Evolutionary conservation across 306 rosid genomes (phyloP).

Genomic region (Astragalus membranaceus): DNA sequence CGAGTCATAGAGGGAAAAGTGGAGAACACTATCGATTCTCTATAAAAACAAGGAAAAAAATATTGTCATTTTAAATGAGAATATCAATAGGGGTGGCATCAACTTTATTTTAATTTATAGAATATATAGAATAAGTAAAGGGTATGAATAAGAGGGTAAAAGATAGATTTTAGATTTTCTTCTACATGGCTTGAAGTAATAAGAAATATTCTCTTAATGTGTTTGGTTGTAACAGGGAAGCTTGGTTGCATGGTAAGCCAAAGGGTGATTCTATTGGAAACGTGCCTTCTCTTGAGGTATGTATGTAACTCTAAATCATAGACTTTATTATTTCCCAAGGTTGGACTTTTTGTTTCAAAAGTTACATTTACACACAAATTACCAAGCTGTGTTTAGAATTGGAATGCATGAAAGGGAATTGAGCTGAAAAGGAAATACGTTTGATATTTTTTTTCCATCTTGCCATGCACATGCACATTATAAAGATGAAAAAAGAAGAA

Average conservation of each 20-base stretch:
- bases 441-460: constrained; percentile 49
- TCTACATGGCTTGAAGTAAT: constrained; percentile 49
- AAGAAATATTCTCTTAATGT: constrained; percentile 36
- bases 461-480: constrained; percentile 52
- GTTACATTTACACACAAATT: constrained; percentile 1
- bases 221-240: constrained; percentile 73
- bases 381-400: constrained; percentile 19
- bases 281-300: constrained; percentile 62
- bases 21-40: too few relatives aligned
- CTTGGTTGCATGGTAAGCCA: constrained; percentile 79
- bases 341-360: constrained; percentile 21
- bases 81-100: constrained; percentile 40
- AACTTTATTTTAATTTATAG: constrained; percentile 44
- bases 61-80: constrained; percentile 25
- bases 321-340: constrained; percentile 13
- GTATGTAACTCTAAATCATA: constrained; percentile 10
- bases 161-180: constrained; percentile 41
- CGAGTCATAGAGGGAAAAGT: too few relatives aligned
- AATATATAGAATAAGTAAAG: constrained; percentile 1
- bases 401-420: constrained; percentile 43
- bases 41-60: too few relatives aligned
- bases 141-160: constrained; percentile 15
- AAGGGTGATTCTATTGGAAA: constrained; percentile 55
- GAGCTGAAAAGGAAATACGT: constrained; percentile 40
- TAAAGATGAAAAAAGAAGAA: constrained; percentile 29